Evolutionary conservation across 768 basidiomycete genomes (phyloP).

Genomic region (Terana coerulea): DNA sequence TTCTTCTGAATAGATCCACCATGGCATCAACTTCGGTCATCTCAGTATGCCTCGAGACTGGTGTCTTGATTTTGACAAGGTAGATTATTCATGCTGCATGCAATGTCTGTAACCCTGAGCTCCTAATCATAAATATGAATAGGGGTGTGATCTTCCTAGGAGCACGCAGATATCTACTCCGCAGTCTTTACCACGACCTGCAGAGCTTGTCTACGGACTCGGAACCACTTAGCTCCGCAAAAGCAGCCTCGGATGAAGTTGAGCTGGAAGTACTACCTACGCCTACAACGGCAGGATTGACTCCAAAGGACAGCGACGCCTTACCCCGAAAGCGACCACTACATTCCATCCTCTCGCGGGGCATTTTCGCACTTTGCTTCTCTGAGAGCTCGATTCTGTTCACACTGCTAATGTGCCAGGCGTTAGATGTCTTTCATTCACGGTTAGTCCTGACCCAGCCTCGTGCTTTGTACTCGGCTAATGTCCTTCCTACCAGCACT

Average conservation of each 20-base stretch:
- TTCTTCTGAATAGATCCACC: too few relatives aligned
- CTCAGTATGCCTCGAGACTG: too few relatives aligned
- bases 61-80: too few relatives aligned
- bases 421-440: constrained; percentile 46
- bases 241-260: constrained; percentile 23
- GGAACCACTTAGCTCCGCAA: constrained; percentile 8
- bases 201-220: constrained; percentile 38
- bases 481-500: constrained; percentile 34
- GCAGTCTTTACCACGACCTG: constrained; percentile 57
- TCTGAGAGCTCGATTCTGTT: constrained; percentile 75
- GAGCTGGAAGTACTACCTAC: constrained; percentile 39
- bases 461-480: background rate
- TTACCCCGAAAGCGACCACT: constrained; percentile 24
- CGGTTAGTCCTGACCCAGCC: constrained; percentile 39
- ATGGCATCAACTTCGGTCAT: too few relatives aligned
- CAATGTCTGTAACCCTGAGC: too few relatives aligned
- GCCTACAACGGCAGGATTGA: constrained; percentile 23
- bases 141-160: constrained; percentile 52
- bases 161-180: constrained; percentile 56
- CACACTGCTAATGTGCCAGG: constrained; percentile 70
- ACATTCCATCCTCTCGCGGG: constrained; percentile 55
- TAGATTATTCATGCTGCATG: too few relatives aligned
- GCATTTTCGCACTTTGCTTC: constrained; percentile 66
- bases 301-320: background rate
- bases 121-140: too few relatives aligned